Evolutionary conservation across 306 rosid genomes (phyloP).

Genomic region (Prunus campanulata): DNA sequence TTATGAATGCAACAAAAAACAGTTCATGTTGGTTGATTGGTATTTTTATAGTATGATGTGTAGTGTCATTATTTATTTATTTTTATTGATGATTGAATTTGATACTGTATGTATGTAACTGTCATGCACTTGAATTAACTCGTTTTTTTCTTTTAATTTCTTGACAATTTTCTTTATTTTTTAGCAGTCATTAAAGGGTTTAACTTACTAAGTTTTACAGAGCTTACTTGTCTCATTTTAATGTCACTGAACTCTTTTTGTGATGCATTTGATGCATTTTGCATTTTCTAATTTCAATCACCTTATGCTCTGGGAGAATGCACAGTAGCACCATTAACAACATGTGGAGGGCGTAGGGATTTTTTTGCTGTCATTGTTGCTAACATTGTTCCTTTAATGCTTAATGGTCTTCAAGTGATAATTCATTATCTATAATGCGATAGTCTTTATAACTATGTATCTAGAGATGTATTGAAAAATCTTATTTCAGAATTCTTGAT

Average conservation of each 20-base stretch:
- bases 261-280: not conserved
- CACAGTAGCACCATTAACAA: not conserved
- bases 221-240: not conserved
- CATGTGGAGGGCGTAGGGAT: not conserved
- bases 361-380: not conserved
- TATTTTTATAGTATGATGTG: not conserved
- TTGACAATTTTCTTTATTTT: no score
- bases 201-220: not conserved
- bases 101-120: not conserved
- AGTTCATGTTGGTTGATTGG: not conserved
- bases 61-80: not conserved
- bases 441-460: not conserved
- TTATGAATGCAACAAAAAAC: not conserved
- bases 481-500: constrained; percentile 28
- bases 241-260: not conserved
- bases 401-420: not conserved
- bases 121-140: not conserved
- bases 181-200: not conserved
- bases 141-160: not conserved
- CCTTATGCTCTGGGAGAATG: not conserved
- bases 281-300: not conserved
- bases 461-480: not conserved
- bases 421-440: not conserved
- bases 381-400: not conserved
- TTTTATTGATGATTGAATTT: not conserved